Evolutionary conservation across 2,329 filamentous ascomycete species (phyloP).

Genomic region (Colletotrichum orchidophilum): DNA sequence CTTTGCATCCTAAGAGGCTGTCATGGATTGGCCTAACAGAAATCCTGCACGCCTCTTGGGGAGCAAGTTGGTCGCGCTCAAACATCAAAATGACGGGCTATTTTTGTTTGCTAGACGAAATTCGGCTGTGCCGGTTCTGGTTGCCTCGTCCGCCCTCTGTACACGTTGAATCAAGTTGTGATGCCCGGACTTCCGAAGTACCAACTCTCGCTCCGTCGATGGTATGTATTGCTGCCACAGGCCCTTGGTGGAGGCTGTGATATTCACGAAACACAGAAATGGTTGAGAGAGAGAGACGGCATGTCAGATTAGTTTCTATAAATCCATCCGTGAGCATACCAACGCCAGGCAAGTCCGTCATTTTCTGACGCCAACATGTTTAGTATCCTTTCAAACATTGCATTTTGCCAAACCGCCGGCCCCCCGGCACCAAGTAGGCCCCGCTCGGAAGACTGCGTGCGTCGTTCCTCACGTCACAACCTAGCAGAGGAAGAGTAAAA

Average conservation of each 20-base stretch:
- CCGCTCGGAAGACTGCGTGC: background rate
- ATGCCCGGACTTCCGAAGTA: no score
- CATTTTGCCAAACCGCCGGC: slow-evolving; percentile 25
- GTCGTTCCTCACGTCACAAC: slow-evolving; percentile 3
- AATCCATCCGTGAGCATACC: slow-evolving; percentile 11
- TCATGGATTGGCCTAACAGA: no score
- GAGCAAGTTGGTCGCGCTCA: no score
- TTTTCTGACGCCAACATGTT: slow-evolving; percentile 27
- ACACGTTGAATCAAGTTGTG: no score
- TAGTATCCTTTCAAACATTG: slow-evolving; percentile 26
- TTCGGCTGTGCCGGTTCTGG: no score
- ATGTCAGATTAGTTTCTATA: slow-evolving; percentile 20
- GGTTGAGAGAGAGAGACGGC: background rate
- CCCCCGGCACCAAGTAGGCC: slow-evolving; percentile 16
- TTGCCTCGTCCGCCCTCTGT: no score
- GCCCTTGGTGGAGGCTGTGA: no score
- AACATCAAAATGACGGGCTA: no score
- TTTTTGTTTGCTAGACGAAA: no score
- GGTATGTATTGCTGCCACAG: background rate
- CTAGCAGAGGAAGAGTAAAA: background rate
- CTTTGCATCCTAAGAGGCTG: no score
- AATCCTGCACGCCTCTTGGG: no score
- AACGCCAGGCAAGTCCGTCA: slow-evolving; percentile 18
- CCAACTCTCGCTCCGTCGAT: no score
- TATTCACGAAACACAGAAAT: background rate